Conservation (phyloP, 2,329 filamentous ascomycete species). For the Byssochlamys sp. region DNA sequence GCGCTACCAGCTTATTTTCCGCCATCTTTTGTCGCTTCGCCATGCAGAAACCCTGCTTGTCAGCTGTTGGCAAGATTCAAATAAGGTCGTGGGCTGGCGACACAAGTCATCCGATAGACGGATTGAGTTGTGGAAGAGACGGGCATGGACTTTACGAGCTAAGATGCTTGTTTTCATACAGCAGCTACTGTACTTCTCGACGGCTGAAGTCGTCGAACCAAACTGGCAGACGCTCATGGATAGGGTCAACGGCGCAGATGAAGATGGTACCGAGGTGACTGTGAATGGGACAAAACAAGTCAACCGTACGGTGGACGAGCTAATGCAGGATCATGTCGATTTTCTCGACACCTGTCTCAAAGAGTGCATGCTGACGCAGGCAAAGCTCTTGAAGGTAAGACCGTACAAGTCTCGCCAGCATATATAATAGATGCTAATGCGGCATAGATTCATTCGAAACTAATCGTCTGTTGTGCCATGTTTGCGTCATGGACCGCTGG, state of each 20-base stretch:
- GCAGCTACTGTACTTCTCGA: slow-evolving; percentile 93
- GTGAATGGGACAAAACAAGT: slow-evolving; percentile 37
- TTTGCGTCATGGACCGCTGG: slow-evolving; percentile 78
- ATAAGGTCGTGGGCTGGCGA: slow-evolving; percentile 68
- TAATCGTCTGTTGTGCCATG: slow-evolving; percentile 90
- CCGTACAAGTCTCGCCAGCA: neutral
- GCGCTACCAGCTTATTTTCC: slow-evolving; percentile 89
- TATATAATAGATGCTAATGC: neutral
- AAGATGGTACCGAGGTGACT: slow-evolving; percentile 27
- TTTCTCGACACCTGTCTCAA: slow-evolving; percentile 96
- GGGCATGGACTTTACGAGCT: slow-evolving; percentile 81
- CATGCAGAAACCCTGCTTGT: slow-evolving; percentile 82
- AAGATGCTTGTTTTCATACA: slow-evolving; percentile 97
- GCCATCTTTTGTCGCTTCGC: slow-evolving; percentile 79
- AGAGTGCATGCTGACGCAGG: slow-evolving; percentile 97
- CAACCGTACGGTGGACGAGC: slow-evolving; percentile 81
- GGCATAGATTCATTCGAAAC: slow-evolving; percentile 81
- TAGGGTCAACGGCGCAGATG: slow-evolving; percentile 56
- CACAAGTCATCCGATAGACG: slow-evolving; percentile 63
- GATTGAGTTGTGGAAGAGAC: slow-evolving; percentile 84
- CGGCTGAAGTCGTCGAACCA: slow-evolving; percentile 90
- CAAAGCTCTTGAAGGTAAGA: slow-evolving; percentile 76
- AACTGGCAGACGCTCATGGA: slow-evolving; percentile 94
- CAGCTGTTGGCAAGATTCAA: slow-evolving; percentile 82
- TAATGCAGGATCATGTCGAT: slow-evolving; percentile 98